Evolutionary conservation across 768 basidiomycete genomes (phyloP).

Genomic region (Arthromyces matolae): DNA sequence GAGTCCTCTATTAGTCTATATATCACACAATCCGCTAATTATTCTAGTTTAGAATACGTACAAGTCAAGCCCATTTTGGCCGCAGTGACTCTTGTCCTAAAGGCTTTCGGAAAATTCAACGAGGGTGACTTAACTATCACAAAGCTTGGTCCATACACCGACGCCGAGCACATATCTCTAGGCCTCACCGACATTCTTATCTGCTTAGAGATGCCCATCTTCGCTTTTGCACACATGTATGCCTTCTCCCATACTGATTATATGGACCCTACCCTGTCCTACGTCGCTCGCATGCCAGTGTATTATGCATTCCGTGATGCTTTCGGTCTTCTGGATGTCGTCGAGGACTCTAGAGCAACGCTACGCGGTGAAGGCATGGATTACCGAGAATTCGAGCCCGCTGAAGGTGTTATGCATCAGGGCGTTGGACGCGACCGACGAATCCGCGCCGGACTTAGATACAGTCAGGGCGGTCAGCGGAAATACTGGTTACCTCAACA

Average conservation of each 20-base stretch:
- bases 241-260: conserved; percentile 93
- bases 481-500: conserved; percentile 96
- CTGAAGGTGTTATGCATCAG: conserved; percentile 89
- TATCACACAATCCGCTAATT: conserved; percentile 56
- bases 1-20: conserved; percentile 12
- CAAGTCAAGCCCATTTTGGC: conserved; percentile 93
- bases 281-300: conserved; percentile 88
- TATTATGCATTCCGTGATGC: conserved; percentile 85
- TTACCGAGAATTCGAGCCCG: conserved; percentile 95
- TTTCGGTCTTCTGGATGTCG: conserved; percentile 81
- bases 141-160: conserved; percentile 82
- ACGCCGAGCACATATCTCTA: conserved; percentile 84
- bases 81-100: conserved; percentile 77
- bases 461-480: conserved; percentile 81
- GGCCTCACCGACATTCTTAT: conserved; percentile 89
- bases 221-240: conserved; percentile 91
- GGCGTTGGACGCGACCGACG: conserved; percentile 82
- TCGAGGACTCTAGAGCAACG: conserved; percentile 80
- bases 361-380: conserved; percentile 88
- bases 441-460: conserved; percentile 89
- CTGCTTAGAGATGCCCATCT: conserved; percentile 96
- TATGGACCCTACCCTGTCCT: conserved; percentile 51
- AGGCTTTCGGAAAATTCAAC: conserved; percentile 80
- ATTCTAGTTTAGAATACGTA: conserved; percentile 76
- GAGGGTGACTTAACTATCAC: conserved; percentile 85